Percentiles rank a stretch among this genome's conserved stretches.
phyloP scores from a whole-genome alignment of 257 asterid species.

The Nicotiana tomentosiformis region DNA sequence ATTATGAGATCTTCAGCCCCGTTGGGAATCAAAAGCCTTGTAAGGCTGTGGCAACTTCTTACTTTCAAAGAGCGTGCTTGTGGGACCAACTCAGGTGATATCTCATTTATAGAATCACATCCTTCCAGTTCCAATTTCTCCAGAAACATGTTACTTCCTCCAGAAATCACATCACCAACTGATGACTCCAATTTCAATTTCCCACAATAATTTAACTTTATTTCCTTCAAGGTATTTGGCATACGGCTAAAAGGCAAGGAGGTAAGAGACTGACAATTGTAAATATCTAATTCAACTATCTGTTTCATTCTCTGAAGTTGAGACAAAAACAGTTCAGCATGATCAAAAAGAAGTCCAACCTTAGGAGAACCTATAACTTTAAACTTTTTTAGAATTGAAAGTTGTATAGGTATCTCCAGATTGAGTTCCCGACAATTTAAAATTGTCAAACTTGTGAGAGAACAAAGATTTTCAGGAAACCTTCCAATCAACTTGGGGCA shows the following conservation, averaged over 20 bases:
- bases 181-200: neutral
- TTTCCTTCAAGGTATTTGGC: neutral
- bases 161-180: neutral
- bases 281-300: neutral
- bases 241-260: neutral
- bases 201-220: rapidly evolving
- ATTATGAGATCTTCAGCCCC: neutral
- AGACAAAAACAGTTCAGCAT: neutral
- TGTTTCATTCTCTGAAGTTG: neutral
- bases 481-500: slow-evolving; percentile 4
- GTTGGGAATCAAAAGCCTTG: neutral
- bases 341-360: neutral
- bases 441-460: neutral
- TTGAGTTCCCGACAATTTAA: neutral
- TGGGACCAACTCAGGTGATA: neutral
- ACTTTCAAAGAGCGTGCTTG: rapidly evolving
- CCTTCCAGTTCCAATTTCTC: rapidly evolving
- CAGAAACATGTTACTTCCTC: neutral
- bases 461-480: slow-evolving; percentile 3
- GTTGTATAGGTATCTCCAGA: neutral
- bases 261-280: neutral
- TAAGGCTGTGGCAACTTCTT: neutral
- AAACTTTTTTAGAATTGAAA: neutral
- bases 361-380: neutral
- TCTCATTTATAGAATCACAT: neutral